Base-by-base conservation (phyloP, 768 basidiomycete species). In the Cystobasidium onofrii region DNA sequence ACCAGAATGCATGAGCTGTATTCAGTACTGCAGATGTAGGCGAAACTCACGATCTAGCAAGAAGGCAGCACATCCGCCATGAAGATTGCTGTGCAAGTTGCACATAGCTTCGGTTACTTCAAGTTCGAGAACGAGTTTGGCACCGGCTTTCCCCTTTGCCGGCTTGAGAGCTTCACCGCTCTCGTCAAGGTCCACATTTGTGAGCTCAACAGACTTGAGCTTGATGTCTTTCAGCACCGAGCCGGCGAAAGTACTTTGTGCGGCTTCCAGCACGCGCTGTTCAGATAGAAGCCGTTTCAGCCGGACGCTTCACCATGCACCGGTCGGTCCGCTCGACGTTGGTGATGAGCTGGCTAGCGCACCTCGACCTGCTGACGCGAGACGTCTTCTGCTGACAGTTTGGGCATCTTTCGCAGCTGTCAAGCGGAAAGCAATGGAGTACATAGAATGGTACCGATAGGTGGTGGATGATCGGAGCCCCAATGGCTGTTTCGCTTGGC, bases 41-140 rank as follows among this genome's bases (percentile, higher is more conserved):
- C n/a, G n/a, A n/a, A n/a, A n/a, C 66, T 44, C 31, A 69, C 66
- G 31, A 36, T 69, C 66, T 44, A 69, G 44, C 13, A 69, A 52
- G 66, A 52, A 46, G 10, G 66, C 66, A 3, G 66, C 46, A 54
- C 66, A 69, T 29, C 66, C 66, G 20, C 66, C 66, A 36, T 69
- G 66, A 34, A 69, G 39, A n/a, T 50, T 69, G 27, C 50, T n/a
- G n/a, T 50, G 31, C 41, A 69, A 3, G 54, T 69, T 69, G 27
- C 41, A 9, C 66, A 69, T 69, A 4, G 39, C 66, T 41, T 34
- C n/a, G 25, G 66, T 69, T 9, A 69, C 66, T 46, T 69, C 66
- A 3, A 69, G 9, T 31, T 69, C 66, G 7, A 69, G 39, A 23
- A 43, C 27, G 44, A 69, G 39, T 18, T 41, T 69, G 9, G 66